phyloP scores from a whole-genome alignment of 106 monocot species.

The Cymbidium sinense region DNA sequence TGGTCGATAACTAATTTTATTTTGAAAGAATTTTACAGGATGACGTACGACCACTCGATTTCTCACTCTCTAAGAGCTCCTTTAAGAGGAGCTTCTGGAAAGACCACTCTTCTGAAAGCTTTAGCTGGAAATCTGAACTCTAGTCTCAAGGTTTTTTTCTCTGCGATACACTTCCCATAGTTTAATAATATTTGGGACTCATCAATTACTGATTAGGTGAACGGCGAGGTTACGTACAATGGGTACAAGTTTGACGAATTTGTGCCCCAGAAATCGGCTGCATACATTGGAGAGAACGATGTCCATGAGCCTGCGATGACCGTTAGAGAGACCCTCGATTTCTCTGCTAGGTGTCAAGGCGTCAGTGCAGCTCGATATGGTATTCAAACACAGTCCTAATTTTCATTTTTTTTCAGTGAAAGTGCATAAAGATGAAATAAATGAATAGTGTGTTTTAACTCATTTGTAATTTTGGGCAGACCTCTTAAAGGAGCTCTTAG shows the following conservation, averaged over 20 bases:
- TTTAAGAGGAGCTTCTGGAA: constrained; percentile 20
- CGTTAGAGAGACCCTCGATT: constrained; percentile 80
- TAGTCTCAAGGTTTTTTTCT: constrained; percentile 29
- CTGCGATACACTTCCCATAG: no score
- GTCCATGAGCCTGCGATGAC: constrained; percentile 81
- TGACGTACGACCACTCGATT: no score
- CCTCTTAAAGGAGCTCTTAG: constrained; percentile 38
- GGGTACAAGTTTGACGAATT: constrained; percentile 71
- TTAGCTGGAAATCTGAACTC: constrained; percentile 14
- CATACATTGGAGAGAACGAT: constrained; percentile 86
- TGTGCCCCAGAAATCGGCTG: constrained; percentile 60
- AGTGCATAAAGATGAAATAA: constrained; percentile 12
- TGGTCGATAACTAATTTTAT: neutral
- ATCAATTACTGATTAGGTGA: no score
- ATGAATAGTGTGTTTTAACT: no score
- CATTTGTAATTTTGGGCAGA: no score
- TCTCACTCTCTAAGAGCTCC: constrained; percentile 19
- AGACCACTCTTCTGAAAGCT: constrained; percentile 17
- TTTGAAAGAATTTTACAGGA: constrained; percentile 1
- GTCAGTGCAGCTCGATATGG: constrained; percentile 31
- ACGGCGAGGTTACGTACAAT: constrained; percentile 64
- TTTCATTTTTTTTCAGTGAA: constrained; percentile 21
- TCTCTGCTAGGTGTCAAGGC: constrained; percentile 67
- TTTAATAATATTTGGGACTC: no score
- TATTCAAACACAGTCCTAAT: no score